Percentiles rank a stretch among this genome's conserved stretches.
These are phyloP conservation scores for Tolypocladium guangdongense DNA, from an alignment of 2,329 filamentous ascomycete species.

Conservation along the genomic window DNA sequence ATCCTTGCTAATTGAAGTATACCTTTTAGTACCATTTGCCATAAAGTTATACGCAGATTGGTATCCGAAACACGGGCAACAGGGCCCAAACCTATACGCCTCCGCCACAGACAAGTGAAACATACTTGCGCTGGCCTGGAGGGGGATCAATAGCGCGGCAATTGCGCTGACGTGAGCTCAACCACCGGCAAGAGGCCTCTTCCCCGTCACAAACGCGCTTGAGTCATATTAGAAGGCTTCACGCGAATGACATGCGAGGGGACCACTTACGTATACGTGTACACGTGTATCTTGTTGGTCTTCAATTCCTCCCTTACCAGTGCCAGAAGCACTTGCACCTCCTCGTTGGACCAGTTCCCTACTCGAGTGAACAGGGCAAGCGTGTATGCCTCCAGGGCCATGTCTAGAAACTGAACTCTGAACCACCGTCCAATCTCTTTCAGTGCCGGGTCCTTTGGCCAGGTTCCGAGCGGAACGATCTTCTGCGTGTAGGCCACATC, in stretches of 20 bases:
- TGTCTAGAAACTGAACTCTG: constrained; percentile 9
- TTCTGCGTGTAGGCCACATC: constrained; percentile 14
- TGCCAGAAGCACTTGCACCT: constrained; percentile 13
- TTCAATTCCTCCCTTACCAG: constrained; percentile 13
- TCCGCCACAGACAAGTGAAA: too few species aligned
- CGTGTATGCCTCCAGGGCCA: constrained; percentile 10
- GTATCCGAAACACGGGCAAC: too few species aligned
- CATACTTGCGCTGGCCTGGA: fast-evolving
- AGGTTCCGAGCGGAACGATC: constrained; percentile 26
- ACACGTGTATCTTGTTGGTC: constrained; percentile 12
- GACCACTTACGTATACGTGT: constrained; percentile 10
- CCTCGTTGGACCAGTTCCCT: constrained; percentile 10
- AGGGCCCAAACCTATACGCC: too few species aligned
- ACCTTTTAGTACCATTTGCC: too few species aligned
- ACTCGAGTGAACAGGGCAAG: constrained; percentile 14
- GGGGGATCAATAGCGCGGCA: too few species aligned
- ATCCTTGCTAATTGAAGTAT: too few species aligned
- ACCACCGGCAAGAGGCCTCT: too few species aligned
- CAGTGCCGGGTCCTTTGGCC: constrained; percentile 28
- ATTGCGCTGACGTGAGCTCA: too few species aligned
- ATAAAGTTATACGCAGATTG: too few species aligned
- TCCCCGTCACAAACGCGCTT: too few species aligned
- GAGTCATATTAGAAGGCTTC: too few species aligned
- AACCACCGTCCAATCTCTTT: constrained; percentile 17
- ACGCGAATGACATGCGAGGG: too few species aligned